Evolutionary conservation across 2,329 filamentous ascomycete genomes (phyloP).

Genomic region (Neocatenulostroma microsporum): DNA sequence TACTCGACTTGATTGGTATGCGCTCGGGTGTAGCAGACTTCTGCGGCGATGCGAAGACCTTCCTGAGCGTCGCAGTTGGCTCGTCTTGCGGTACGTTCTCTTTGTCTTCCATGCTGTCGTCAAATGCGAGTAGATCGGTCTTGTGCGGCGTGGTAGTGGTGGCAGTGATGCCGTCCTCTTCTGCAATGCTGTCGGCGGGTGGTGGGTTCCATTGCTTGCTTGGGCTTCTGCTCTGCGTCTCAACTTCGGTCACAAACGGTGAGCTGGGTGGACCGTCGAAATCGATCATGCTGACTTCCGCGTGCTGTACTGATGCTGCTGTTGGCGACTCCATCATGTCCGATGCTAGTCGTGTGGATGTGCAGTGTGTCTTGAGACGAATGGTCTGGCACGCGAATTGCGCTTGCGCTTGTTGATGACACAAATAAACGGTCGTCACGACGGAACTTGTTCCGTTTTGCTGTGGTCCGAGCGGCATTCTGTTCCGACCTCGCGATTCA

Average conservation of each 20-base stretch:
- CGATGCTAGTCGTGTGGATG: not conserved
- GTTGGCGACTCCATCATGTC: conserved; percentile 18
- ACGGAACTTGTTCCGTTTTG: too few relatives aligned
- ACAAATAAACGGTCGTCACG: too few relatives aligned
- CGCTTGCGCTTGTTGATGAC: too few relatives aligned
- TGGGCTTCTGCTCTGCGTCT: conserved; percentile 26
- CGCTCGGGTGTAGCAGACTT: conserved; percentile 19
- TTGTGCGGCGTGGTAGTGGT: conserved; percentile 1
- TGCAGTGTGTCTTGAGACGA: too few relatives aligned
- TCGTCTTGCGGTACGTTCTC: conserved; percentile 25
- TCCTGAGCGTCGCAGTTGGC: conserved; percentile 14
- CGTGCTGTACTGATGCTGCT: conserved; percentile 6
- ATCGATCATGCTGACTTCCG: conserved; percentile 22
- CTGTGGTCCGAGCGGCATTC: too few relatives aligned
- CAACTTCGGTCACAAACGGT: conserved; percentile 41
- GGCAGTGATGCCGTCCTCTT: conserved; percentile 10
- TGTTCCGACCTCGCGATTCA: too few relatives aligned
- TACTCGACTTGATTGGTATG: conserved; percentile 10
- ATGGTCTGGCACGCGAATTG: too few relatives aligned
- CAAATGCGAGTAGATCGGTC: not conserved
- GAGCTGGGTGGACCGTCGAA: conserved; percentile 38
- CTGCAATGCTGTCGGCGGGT: conserved; percentile 11
- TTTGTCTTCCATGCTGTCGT: conserved; percentile 21
- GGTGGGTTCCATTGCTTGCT: conserved; percentile 24
- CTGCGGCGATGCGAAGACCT: conserved; percentile 17